Percentiles rank a stretch among this genome's conserved stretches.
These are phyloP conservation scores for Coniosporium tulheliwenetii DNA, from an alignment of 2,329 filamentous ascomycete species.

Conservation along the genomic window DNA sequence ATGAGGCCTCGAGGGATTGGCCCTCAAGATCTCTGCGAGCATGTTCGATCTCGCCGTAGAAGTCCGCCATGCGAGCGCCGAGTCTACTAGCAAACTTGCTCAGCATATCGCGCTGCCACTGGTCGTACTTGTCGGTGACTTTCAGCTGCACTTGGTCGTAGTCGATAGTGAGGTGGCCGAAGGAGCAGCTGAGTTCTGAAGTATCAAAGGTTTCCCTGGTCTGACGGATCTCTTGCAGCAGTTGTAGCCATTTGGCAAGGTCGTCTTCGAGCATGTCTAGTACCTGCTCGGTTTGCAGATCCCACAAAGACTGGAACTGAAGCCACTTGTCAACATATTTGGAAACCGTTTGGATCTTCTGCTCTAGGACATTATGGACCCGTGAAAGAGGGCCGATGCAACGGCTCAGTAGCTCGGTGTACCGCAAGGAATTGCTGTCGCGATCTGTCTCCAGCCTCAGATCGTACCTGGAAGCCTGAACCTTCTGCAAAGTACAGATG, in stretches of 20 bases:
- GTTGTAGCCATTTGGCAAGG: constrained; percentile 80
- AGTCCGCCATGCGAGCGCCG: constrained; percentile 78
- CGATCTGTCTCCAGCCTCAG: constrained; percentile 49
- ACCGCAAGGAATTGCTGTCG: constrained; percentile 50
- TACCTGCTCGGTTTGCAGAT: constrained; percentile 88
- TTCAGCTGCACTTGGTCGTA: constrained; percentile 98
- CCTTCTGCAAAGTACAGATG: constrained; percentile 81
- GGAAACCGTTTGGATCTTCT: constrained; percentile 64
- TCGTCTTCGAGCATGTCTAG: constrained; percentile 86
- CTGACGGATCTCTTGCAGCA: constrained; percentile 94
- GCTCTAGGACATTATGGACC: constrained; percentile 73
- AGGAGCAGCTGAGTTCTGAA: constrained; percentile 79
- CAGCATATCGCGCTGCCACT: constrained; percentile 97
- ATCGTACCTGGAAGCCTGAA: constrained; percentile 90
- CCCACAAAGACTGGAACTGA: constrained; percentile 97
- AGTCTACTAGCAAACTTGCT: constrained; percentile 84
- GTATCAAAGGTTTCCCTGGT: constrained; percentile 94
- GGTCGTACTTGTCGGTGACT: constrained; percentile 97
- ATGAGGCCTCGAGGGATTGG: constrained; percentile 83
- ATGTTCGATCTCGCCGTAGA: constrained; percentile 82
- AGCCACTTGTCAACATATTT: constrained; percentile 95
- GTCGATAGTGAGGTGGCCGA: constrained; percentile 89
- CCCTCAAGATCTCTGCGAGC: constrained; percentile 80
- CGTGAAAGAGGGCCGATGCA: constrained; percentile 66
- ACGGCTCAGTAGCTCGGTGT: constrained; percentile 68